Conservation (phyloP, 768 basidiomycete species). For the Austroboletus eburneus region DNA sequence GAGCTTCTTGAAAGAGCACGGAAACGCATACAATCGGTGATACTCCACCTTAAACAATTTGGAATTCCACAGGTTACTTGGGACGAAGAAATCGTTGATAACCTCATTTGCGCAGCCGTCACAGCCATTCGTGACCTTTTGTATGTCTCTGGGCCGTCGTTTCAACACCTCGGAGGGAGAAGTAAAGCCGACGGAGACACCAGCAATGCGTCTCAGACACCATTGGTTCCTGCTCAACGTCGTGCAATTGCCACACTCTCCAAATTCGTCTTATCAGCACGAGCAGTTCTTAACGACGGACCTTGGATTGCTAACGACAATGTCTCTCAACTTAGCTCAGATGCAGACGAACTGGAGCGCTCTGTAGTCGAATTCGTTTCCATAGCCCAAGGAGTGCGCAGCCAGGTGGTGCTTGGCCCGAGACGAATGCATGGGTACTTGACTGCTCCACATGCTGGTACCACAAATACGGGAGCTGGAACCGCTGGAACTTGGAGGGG, state of each 20-base stretch:
- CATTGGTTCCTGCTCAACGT: slow-evolving; percentile 72
- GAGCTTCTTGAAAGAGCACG: slow-evolving; percentile 57
- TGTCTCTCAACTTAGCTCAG: slow-evolving; percentile 53
- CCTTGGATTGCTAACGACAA: slow-evolving; percentile 22
- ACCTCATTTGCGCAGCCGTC: slow-evolving; percentile 56
- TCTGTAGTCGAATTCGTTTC: slow-evolving; percentile 63
- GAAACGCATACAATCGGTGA: slow-evolving; percentile 55
- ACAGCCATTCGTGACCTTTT: slow-evolving; percentile 66
- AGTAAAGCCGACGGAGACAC: slow-evolving; percentile 23
- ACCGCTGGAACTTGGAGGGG: slow-evolving; percentile 50
- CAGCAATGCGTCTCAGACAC: slow-evolving; percentile 43
- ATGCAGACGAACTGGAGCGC: slow-evolving; percentile 69
- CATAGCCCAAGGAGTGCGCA: slow-evolving; percentile 49
- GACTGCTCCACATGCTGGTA: slow-evolving; percentile 33
- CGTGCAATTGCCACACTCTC: slow-evolving; percentile 85
- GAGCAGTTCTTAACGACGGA: slow-evolving; percentile 60
- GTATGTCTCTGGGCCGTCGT: slow-evolving; percentile 55
- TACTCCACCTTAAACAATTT: slow-evolving; percentile 52
- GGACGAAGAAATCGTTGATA: slow-evolving; percentile 57
- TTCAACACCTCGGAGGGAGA: slow-evolving; percentile 51
- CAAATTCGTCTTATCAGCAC: slow-evolving; percentile 80
- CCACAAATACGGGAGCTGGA: slow-evolving; percentile 46
- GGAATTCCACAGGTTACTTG: slow-evolving; percentile 43
- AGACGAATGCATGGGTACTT: slow-evolving; percentile 38
- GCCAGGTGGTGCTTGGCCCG: slow-evolving; percentile 21